phyloP scores from a whole-genome alignment of 2,329 filamentous ascomycete species.

The Colletotrichum orchidophilum region DNA sequence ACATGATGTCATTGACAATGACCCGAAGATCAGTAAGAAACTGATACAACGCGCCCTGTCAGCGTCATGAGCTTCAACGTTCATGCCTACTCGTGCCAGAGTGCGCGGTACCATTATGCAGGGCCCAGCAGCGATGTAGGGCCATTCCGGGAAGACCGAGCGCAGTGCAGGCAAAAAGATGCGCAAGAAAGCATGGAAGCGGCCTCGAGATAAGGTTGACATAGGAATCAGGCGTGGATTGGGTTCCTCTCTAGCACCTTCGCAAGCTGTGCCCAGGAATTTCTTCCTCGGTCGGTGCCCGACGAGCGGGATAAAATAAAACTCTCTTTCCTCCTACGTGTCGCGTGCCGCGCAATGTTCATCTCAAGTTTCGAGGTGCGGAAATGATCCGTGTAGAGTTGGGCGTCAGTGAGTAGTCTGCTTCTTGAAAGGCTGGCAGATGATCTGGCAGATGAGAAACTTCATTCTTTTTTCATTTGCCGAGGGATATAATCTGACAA shows the following conservation, averaged over 20 bases:
- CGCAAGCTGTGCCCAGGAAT: background rate
- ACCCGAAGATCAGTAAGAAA: background rate
- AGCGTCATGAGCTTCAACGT: no score
- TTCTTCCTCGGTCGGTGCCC: background rate
- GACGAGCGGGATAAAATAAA: background rate
- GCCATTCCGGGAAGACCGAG: background rate
- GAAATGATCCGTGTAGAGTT: background rate
- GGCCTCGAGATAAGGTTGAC: background rate
- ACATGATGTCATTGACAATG: background rate
- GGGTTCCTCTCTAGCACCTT: background rate
- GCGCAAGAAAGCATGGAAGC: background rate
- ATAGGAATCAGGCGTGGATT: constrained; percentile 4
- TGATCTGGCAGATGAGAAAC: background rate
- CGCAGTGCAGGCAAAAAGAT: background rate
- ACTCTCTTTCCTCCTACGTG: background rate
- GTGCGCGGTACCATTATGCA: background rate
- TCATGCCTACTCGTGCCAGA: background rate
- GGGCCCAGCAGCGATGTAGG: background rate
- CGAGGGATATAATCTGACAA: background rate
- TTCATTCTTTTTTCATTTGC: background rate
- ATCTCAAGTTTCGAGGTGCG: constrained; percentile 10
- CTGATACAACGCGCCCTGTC: background rate
- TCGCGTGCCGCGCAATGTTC: constrained; percentile 17
- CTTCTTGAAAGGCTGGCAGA: no score
- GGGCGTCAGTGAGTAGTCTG: constrained; percentile 13